Base-by-base conservation (phyloP, 2,329 filamentous ascomycete species). In the Cordyceps cicadae region DNA sequence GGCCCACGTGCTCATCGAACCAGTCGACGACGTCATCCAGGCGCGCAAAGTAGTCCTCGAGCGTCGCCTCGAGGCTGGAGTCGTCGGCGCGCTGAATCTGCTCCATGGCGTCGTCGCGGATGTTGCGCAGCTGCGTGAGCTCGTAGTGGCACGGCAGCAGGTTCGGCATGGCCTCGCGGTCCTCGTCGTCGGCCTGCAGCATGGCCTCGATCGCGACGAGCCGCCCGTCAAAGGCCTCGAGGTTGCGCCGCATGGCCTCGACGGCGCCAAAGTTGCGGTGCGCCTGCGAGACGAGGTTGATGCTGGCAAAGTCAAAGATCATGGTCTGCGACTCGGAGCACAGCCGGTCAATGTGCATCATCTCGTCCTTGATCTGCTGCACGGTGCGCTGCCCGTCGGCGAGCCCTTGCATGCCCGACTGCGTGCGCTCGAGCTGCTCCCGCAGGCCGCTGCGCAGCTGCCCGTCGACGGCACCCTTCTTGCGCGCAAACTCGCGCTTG, bases 261-360 rank as follows among this genome's bases (percentile, higher is more conserved):
- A 96, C 92, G 51, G 91, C 90, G 69, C 89, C 90, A 71, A 99
- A 99, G 76, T 99, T 97, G 65, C 93, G 85, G 76, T 99, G 94
- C 66, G 95, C 94, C 75, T 96, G 90, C 60, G 93, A 93, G 59
- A 95, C 89, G 63, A 90, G 79, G 73, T 95, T 94, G 79, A 96
- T 94, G 70, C 91, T 90, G 41, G 89, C 88, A 75, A 99, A 97
- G 78, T 99, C 94, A 70, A 89, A 87, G 70, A 99, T 96, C 86
- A 97, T 97, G 72, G 90, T 91, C 78, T 97, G 93, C 59, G 92
- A 92, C 76, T 99, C 95, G 64, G 92, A 92, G 77, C 94, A 99
- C 65, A 99, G 84, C 76, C 90, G 92, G 78, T 99, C 94, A 69
- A 99, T 97, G 76, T 93, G 95, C 81, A 95, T 92, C 85, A 99